A percentile compares a stretch with the other conserved stretches of the same genome.
Conservation (phyloP, 2,329 filamentous ascomycete genomes). For the Penicillium sclerotiorum region DNA sequence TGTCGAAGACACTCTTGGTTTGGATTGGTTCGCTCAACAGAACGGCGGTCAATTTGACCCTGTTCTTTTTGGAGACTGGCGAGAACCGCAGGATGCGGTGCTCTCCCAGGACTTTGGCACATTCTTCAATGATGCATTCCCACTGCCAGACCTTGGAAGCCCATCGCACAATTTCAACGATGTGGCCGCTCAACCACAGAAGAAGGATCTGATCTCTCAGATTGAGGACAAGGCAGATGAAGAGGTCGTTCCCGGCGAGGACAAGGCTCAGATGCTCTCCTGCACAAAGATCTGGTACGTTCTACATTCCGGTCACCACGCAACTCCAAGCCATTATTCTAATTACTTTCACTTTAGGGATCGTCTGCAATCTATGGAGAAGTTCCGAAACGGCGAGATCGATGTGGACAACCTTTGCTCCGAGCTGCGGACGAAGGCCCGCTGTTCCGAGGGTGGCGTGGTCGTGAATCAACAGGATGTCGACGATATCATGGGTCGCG, state of each 20-base stretch:
- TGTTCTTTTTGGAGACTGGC: slow-evolving; percentile 86
- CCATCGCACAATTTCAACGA: slow-evolving; percentile 69
- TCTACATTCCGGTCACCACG: background rate
- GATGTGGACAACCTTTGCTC: slow-evolving; percentile 92
- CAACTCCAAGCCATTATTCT: too few species aligned
- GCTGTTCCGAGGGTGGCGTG: slow-evolving; percentile 85
- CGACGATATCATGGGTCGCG: slow-evolving; percentile 68
- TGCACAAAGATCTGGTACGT: slow-evolving; percentile 94
- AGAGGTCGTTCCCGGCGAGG: slow-evolving; percentile 66
- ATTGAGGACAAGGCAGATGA: slow-evolving; percentile 71
- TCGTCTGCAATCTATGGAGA: slow-evolving; percentile 81
- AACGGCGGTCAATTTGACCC: slow-evolving; percentile 88
- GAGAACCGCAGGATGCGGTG: slow-evolving; percentile 83
- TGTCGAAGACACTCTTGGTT: slow-evolving; percentile 26
- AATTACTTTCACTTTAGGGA: slow-evolving; percentile 69
- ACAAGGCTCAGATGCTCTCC: slow-evolving; percentile 68
- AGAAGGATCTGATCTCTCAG: slow-evolving; percentile 73
- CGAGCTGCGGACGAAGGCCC: slow-evolving; percentile 92
- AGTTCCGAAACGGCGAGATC: slow-evolving; percentile 86
- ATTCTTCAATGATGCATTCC: slow-evolving; percentile 76
- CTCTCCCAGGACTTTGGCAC: slow-evolving; percentile 72
- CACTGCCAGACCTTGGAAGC: slow-evolving; percentile 73
- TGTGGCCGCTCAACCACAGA: slow-evolving; percentile 41
- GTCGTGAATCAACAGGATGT: slow-evolving; percentile 90
- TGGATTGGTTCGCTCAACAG: slow-evolving; percentile 75